Conservation (phyloP, 495 filamentous ascomycete genomes). For the Penicillium fimorum region DNA sequence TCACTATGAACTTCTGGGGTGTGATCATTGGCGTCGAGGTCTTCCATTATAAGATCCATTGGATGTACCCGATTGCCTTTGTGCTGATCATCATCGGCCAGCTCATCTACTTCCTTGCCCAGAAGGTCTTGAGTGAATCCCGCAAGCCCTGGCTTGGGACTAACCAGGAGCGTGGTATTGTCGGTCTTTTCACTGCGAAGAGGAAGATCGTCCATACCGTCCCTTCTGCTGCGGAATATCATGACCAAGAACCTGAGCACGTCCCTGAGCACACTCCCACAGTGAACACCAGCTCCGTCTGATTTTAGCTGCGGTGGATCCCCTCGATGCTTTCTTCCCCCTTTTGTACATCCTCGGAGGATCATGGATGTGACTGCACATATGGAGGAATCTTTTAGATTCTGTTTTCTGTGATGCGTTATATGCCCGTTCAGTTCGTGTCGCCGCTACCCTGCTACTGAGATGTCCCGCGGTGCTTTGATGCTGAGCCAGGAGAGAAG, state of each 20-base stretch:
- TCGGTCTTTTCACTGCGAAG: constrained; percentile 85
- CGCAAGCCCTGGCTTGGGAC: constrained; percentile 92
- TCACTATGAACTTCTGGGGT: constrained; percentile 97
- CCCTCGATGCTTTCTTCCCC: not conserved
- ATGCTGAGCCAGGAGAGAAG: not conserved
- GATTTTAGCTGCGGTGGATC: not conserved
- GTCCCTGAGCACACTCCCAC: not conserved
- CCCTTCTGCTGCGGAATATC: constrained; percentile 10
- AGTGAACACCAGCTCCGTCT: constrained; percentile 19
- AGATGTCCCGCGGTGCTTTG: not conserved
- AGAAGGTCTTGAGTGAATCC: constrained; percentile 74
- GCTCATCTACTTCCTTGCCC: constrained; percentile 78
- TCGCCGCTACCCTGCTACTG: not conserved
- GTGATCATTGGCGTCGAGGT: constrained; percentile 85
- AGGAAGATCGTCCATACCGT: constrained; percentile 57
- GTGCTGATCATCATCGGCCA: constrained; percentile 83
- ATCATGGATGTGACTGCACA: not conserved
- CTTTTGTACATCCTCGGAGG: not conserved
- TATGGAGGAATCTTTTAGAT: not conserved
- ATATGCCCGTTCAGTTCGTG: not conserved
- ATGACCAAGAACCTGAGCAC: constrained; percentile 12
- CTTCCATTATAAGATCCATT: constrained; percentile 78
- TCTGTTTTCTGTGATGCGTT: not conserved
- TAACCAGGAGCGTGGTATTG: constrained; percentile 77
- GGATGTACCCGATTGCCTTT: constrained; percentile 94